Percentiles rank a stretch among this genome's conserved stretches.
Conservation (phyloP, 1,284 basidiomycete genomes). For the Cryptococcus sp. region DNA sequence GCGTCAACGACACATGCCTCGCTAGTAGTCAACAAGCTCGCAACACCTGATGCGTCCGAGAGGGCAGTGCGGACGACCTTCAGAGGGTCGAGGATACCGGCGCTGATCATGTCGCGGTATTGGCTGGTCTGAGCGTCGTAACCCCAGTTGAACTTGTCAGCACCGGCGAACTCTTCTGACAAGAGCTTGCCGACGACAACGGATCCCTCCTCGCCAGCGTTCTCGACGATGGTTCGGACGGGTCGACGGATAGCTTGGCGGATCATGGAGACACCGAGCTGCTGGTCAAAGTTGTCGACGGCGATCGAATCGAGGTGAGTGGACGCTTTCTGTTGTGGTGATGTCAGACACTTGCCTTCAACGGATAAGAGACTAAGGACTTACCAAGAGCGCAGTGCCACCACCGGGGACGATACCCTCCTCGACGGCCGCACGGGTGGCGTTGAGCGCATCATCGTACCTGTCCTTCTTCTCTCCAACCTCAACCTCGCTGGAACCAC, state of each 20-base stretch:
- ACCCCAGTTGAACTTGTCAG: constrained; percentile 72
- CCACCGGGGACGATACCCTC: constrained; percentile 97
- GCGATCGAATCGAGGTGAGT: constrained; percentile 74
- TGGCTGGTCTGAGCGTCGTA: constrained; percentile 91
- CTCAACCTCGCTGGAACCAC: constrained; percentile 90
- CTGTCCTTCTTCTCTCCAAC: constrained; percentile 99
- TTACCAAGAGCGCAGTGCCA: constrained; percentile 67
- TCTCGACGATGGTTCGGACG: constrained; percentile 84
- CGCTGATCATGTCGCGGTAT: constrained; percentile 91
- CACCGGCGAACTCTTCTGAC: constrained; percentile 41
- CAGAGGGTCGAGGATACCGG: constrained; percentile 90
- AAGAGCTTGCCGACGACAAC: constrained; percentile 89
- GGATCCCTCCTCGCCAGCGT: constrained; percentile 91
- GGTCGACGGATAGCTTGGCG: constrained; percentile 81
- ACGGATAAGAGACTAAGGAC: constrained; percentile 11
- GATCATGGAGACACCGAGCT: constrained; percentile 93
- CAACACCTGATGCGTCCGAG: constrained; percentile 82
- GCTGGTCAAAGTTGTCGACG: constrained; percentile 95
- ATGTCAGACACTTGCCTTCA: neutral
- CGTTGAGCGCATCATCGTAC: constrained; percentile 96
- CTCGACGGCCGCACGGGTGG: constrained; percentile 95
- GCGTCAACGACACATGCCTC: constrained; percentile 92
- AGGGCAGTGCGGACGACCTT: constrained; percentile 91
- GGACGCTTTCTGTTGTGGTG: constrained; percentile 75
- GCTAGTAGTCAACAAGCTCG: constrained; percentile 86